Percentiles rank a stretch among this genome's conserved stretches.
phyloP scores from a whole-genome alignment of 345 rosid genomes.

The Erucastrum elatum region DNA sequence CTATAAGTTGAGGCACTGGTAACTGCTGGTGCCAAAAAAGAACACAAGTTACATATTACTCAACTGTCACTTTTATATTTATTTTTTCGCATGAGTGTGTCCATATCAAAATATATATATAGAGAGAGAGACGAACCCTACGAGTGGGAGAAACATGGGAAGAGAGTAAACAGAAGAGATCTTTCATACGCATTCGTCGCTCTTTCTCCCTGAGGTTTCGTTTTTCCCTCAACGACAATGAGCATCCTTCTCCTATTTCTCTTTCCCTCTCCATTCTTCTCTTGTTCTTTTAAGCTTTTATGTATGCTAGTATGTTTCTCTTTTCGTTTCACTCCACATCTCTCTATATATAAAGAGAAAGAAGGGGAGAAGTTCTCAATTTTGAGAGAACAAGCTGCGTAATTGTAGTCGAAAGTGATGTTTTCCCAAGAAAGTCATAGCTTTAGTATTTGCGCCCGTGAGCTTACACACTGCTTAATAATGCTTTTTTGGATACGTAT shows the following conservation, averaged over 20 bases:
- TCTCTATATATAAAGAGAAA: neutral
- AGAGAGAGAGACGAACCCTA: conserved; percentile 12
- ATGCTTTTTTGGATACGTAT: neutral
- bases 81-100: neutral
- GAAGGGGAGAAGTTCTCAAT: neutral
- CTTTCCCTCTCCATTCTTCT: conserved; percentile 13
- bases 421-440: conserved; percentile 7
- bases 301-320: neutral
- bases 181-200: conserved; percentile 30
- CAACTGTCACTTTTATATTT: neutral
- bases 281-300: neutral
- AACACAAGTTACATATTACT: neutral
- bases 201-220: conserved; percentile 37
- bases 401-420: neutral
- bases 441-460: conserved; percentile 7
- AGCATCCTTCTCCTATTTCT: conserved; percentile 27
- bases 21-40: conserved; percentile 18
- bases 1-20: conserved; percentile 27
- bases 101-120: neutral
- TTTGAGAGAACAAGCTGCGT: conserved; percentile 8
- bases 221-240: conserved; percentile 24
- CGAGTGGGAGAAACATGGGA: conserved; percentile 31
- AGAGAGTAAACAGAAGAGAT: conserved; percentile 23
- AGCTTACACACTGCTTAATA: conserved; percentile 26
- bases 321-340: neutral